A percentile compares a stretch with the other conserved stretches of the same genome.
These are phyloP conservation scores for Candida insectalens DNA, from an alignment of 805 yeast genomes.

Conservation along the genomic window DNA sequence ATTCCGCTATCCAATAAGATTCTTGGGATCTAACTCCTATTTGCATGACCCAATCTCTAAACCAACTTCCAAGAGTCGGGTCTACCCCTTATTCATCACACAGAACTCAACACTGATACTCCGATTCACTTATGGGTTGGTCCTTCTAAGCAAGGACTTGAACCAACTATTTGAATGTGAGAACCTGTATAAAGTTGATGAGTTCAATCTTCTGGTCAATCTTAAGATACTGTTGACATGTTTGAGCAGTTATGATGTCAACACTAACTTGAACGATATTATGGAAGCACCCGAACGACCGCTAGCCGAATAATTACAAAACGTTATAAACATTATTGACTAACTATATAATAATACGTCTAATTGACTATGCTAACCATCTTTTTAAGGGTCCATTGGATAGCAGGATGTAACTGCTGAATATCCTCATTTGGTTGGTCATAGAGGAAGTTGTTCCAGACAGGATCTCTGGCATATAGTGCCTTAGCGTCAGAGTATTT, in stretches of 20 bases:
- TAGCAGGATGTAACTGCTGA: conserved; percentile 18
- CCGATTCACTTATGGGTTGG: conserved; percentile 41
- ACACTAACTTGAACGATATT: neutral
- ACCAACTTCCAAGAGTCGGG: conserved; percentile 22
- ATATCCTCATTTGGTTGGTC: conserved; percentile 9
- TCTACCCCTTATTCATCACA: conserved; percentile 42
- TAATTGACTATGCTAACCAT: conserved; percentile 14
- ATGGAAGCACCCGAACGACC: too few species aligned
- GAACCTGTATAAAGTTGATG: conserved; percentile 20
- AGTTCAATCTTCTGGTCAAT: conserved; percentile 23
- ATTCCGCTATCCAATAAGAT: conserved; percentile 38
- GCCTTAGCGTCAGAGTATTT: conserved; percentile 9
- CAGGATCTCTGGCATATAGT: conserved; percentile 2
- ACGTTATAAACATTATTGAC: too few species aligned
- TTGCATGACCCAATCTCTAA: conserved; percentile 38
- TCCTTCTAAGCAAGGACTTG: conserved; percentile 34
- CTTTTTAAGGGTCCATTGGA: conserved; percentile 15
- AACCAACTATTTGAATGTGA: conserved; percentile 31
- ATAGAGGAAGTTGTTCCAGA: neutral
- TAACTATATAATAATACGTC: too few species aligned
- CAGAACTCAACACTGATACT: conserved; percentile 26
- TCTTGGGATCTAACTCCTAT: conserved; percentile 38
- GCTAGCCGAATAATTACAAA: too few species aligned
- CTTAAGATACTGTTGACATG: conserved; percentile 26
- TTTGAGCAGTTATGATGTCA: conserved; percentile 12